These are phyloP conservation scores for Codiaeum variegatum DNA, from an alignment of 441 rosid genomes.

Conservation along the genomic window DNA sequence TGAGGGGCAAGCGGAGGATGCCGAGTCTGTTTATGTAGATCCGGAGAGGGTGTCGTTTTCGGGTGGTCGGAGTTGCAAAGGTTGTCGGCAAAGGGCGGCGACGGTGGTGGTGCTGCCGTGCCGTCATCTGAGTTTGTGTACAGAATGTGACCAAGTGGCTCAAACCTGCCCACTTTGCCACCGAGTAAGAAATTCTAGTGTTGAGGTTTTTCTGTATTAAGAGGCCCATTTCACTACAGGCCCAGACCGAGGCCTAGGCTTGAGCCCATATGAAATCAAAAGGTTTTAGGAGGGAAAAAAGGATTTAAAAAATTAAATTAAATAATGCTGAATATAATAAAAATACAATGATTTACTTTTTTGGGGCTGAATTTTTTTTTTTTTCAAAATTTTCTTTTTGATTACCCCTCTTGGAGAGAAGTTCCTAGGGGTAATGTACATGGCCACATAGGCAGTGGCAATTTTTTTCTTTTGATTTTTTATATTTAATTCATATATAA, in stretches of 20 bases:
- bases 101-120: slow-evolving; percentile 82
- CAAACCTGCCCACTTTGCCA: slow-evolving; percentile 77
- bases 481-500: slow-evolving; percentile 38
- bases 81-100: slow-evolving; percentile 54
- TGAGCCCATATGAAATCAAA: slow-evolving; percentile 4
- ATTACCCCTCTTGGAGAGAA: slow-evolving; percentile 30
- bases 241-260: slow-evolving; percentile 15
- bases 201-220: slow-evolving; percentile 60
- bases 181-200: slow-evolving; percentile 53
- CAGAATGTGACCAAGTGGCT: slow-evolving; percentile 62
- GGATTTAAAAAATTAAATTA: neutral
- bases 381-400: slow-evolving; percentile 14
- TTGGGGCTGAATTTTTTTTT: no score
- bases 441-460: slow-evolving; percentile 43
- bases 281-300: neutral
- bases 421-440: slow-evolving; percentile 43
- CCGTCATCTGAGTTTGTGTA: slow-evolving; percentile 78
- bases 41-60: slow-evolving; percentile 45
- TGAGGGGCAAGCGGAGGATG: slow-evolving; percentile 69
- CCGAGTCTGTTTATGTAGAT: slow-evolving; percentile 80
- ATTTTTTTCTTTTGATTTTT: slow-evolving; percentile 12
- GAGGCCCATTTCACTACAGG: slow-evolving; percentile 13
- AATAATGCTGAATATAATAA: slow-evolving; percentile 21
- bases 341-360: slow-evolving; percentile 9
- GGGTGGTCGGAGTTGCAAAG: slow-evolving; percentile 52